Evolutionary conservation across 2,329 filamentous ascomycete species (phyloP).

Genomic region (Herpotrichia juniperi): DNA sequence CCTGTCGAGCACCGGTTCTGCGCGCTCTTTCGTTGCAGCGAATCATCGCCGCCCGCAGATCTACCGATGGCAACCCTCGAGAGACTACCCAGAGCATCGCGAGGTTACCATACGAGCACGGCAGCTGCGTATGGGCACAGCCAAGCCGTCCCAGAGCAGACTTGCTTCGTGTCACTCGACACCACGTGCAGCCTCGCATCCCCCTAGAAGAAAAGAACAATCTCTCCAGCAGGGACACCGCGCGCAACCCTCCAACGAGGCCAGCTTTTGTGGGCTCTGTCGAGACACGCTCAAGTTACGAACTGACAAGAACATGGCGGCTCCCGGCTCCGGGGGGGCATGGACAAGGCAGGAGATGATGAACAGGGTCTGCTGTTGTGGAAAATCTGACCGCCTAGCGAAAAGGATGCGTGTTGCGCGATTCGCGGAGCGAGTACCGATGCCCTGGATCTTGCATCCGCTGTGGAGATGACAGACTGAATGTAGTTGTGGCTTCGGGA

Average conservation of each 20-base stretch:
- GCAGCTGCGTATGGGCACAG: not conserved
- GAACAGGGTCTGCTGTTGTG: slow-evolving; percentile 32
- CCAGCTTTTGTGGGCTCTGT: not conserved
- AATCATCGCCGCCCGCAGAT: not conserved
- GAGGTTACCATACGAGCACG: not conserved
- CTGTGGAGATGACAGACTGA: slow-evolving; percentile 25
- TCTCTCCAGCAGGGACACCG: slow-evolving; percentile 4
- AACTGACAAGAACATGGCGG: not conserved
- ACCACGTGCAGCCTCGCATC: slow-evolving; percentile 23
- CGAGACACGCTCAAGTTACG: not conserved
- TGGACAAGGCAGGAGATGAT: slow-evolving; percentile 25
- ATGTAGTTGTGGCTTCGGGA: slow-evolving; percentile 28
- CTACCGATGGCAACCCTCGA: not conserved
- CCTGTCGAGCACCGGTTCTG: not conserved
- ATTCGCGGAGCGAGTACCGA: slow-evolving; percentile 34
- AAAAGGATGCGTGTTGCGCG: slow-evolving; percentile 26
- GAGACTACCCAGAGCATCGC: not conserved
- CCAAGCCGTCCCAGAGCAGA: not conserved
- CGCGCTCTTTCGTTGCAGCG: not conserved
- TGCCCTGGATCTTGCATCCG: slow-evolving; percentile 30
- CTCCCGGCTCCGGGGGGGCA: slow-evolving; percentile 6
- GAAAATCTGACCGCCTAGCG: slow-evolving; percentile 35
- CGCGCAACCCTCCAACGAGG: slow-evolving; percentile 2
- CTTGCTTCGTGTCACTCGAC: slow-evolving; percentile 18
- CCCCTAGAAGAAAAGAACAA: slow-evolving; percentile 9